Evolutionary conservation across 495 filamentous ascomycete genomes (phyloP).

Genomic region (Aspergillus nanangensis): DNA sequence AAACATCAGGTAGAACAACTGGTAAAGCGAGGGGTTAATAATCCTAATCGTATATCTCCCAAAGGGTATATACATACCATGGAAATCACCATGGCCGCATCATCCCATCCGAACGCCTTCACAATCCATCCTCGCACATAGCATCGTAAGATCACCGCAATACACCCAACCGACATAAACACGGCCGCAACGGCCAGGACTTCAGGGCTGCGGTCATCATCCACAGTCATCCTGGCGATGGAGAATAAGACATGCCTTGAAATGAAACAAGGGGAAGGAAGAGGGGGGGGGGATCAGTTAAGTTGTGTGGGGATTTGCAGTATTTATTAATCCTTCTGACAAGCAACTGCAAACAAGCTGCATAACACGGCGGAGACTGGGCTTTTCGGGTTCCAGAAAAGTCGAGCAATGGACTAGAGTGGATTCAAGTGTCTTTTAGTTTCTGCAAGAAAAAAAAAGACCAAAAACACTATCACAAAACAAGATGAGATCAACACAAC

Average conservation of each 20-base stretch:
- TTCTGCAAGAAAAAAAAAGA: too few relatives aligned
- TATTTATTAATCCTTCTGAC: too few relatives aligned
- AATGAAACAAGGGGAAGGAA: not conserved
- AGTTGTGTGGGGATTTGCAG: not conserved
- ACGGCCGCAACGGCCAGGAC: slow-evolving; percentile 31
- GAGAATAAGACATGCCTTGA: slow-evolving; percentile 1
- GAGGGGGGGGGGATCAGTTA: not conserved
- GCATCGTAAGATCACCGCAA: slow-evolving; percentile 36
- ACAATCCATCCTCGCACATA: slow-evolving; percentile 39
- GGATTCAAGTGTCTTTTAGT: not conserved
- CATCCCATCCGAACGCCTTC: slow-evolving; percentile 43
- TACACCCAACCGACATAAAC: slow-evolving; percentile 31
- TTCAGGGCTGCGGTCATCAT: slow-evolving; percentile 24
- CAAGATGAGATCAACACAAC: not conserved
- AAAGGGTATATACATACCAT: slow-evolving; percentile 17
- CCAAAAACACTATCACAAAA: not conserved
- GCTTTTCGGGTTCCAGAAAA: too few relatives aligned
- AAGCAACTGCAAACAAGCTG: too few relatives aligned
- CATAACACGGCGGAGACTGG: too few relatives aligned
- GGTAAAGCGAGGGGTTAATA: not conserved
- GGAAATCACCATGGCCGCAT: slow-evolving; percentile 34
- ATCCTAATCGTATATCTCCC: not conserved
- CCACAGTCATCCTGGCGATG: slow-evolving; percentile 9
- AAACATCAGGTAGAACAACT: slow-evolving; percentile 36
- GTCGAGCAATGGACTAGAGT: not conserved